A percentile compares a stretch with the other conserved stretches of the same genome.
These are phyloP conservation scores for Neobulgaria alba DNA, from an alignment of 2,329 filamentous ascomycete genomes.

Conservation along the genomic window DNA sequence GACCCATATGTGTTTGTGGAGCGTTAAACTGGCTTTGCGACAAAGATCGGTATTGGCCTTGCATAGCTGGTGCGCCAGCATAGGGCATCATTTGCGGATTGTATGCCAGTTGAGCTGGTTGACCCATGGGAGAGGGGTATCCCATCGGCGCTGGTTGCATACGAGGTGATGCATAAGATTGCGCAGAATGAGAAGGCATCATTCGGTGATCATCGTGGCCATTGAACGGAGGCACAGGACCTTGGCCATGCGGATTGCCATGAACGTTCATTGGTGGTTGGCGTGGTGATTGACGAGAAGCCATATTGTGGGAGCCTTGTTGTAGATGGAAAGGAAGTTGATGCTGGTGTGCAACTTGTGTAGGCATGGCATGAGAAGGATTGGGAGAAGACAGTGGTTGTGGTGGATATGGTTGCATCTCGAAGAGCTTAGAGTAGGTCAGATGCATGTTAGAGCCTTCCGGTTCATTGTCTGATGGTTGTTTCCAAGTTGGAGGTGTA, in stretches of 20 bases:
- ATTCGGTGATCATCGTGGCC: constrained; percentile 75
- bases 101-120: constrained; percentile 62
- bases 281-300: constrained; percentile 35
- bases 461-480: constrained; percentile 58
- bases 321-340: constrained; percentile 79
- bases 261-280: constrained; percentile 74
- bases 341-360: constrained; percentile 69
- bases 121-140: constrained; percentile 64
- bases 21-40: constrained; percentile 68
- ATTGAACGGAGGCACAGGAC: constrained; percentile 56
- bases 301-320: constrained; percentile 59
- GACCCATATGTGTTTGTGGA: constrained; percentile 63
- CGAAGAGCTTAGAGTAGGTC: constrained; percentile 74
- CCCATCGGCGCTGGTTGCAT: constrained; percentile 61
- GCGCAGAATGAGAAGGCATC: constrained; percentile 76
- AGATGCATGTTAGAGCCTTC: constrained; percentile 53
- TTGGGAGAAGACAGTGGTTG: constrained; percentile 58
- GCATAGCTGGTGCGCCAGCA: constrained; percentile 61
- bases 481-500: constrained; percentile 78
- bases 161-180: constrained; percentile 79
- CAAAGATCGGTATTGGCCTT: constrained; percentile 56
- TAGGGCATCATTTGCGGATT: constrained; percentile 64
- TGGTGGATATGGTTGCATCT: constrained; percentile 50
- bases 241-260: constrained; percentile 60
- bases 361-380: constrained; percentile 56